Evolutionary conservation across 1,284 basidiomycete genomes (phyloP).

Genomic region (Bjerkandera adusta): DNA sequence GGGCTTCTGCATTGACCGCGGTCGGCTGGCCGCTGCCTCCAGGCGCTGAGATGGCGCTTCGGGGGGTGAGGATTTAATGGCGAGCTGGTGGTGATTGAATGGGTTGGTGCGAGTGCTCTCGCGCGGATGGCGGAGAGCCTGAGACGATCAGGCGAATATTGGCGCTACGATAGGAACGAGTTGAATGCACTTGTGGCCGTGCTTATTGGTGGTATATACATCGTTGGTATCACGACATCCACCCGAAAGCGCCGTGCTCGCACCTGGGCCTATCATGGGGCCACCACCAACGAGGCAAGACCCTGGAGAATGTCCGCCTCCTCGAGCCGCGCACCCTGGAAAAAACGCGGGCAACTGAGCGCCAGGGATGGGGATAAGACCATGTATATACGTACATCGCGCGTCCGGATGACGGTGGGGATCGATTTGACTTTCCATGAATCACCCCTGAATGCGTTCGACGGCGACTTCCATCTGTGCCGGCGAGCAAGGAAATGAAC

Average conservation of each 20-base stretch:
- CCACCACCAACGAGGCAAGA: slow-evolving; percentile 13
- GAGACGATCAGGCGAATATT: too few relatives aligned
- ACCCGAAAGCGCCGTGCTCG: background rate
- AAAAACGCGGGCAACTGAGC: background rate
- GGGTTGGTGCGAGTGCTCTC: too few relatives aligned
- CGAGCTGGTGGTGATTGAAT: too few relatives aligned
- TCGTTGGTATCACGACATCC: slow-evolving; percentile 6
- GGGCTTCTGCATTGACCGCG: too few relatives aligned
- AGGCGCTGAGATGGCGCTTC: too few relatives aligned
- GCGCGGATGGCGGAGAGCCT: too few relatives aligned
- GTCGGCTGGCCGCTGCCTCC: too few relatives aligned
- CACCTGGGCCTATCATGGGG: slow-evolving; percentile 7
- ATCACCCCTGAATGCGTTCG: slow-evolving; percentile 61
- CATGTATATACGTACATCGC: slow-evolving; percentile 54
- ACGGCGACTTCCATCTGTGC: slow-evolving; percentile 63
- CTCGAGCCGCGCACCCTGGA: slow-evolving; percentile 52
- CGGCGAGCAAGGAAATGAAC: slow-evolving; percentile 6
- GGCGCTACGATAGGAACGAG: too few relatives aligned
- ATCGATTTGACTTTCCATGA: slow-evolving; percentile 66
- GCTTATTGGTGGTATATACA: too few relatives aligned
- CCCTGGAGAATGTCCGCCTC: slow-evolving; percentile 46
- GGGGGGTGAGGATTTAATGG: too few relatives aligned
- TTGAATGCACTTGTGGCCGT: too few relatives aligned
- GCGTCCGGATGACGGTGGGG: slow-evolving; percentile 73
- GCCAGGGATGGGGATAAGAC: too few relatives aligned